Conservation (phyloP, 2,329 filamentous ascomycete species). For the Xylaria sp. region DNA sequence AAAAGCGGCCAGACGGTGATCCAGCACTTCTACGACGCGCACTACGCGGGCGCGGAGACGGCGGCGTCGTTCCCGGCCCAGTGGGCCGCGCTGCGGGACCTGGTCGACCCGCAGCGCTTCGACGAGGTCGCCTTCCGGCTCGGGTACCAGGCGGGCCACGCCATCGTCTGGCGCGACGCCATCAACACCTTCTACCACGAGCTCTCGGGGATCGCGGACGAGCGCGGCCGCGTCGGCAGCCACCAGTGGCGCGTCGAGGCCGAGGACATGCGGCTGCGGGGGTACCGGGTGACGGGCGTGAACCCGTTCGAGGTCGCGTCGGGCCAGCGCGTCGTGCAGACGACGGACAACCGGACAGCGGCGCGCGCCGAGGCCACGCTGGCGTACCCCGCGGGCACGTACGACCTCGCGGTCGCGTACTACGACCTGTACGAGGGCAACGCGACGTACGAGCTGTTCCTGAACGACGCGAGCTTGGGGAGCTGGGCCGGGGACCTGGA, state of each 20-base stretch:
- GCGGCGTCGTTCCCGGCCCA: conserved; percentile 59
- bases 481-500: conserved; percentile 64
- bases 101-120: conserved; percentile 63
- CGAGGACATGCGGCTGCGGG: conserved; percentile 63
- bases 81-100: conserved; percentile 58
- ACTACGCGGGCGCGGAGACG: conserved; percentile 57
- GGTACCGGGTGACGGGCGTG: conserved; percentile 58
- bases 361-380: conserved; percentile 53
- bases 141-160: conserved; percentile 68
- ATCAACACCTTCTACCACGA: conserved; percentile 67
- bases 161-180: conserved; percentile 70
- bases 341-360: conserved; percentile 51
- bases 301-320: conserved; percentile 64
- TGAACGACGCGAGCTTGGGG: conserved; percentile 57
- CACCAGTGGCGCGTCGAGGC: conserved; percentile 71
- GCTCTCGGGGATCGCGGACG: conserved; percentile 62
- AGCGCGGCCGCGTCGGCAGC: conserved; percentile 56
- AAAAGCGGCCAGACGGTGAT: conserved; percentile 65
- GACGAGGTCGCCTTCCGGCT: conserved; percentile 61
- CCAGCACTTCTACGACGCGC: conserved; percentile 56
- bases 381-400: conserved; percentile 54
- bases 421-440: conserved; percentile 64
- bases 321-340: conserved; percentile 57
- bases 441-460: conserved; percentile 56
- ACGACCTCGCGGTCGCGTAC: conserved; percentile 68